Evolutionary conservation across 2,329 filamentous ascomycete species (phyloP).

Genomic region (Penicillium crustosum): DNA sequence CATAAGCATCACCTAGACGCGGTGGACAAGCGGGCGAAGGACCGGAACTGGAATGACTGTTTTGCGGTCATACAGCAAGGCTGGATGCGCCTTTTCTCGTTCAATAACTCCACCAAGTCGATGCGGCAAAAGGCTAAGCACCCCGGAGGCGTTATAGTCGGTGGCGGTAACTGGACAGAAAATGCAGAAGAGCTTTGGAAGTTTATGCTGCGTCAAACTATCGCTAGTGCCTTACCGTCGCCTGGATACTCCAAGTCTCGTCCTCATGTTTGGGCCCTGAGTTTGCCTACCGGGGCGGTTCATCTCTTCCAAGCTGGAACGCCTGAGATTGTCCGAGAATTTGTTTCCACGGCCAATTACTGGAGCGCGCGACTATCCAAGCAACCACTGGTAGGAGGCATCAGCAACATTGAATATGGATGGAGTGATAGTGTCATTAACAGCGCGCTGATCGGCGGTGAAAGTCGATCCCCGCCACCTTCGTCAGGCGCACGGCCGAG

Average conservation of each 20-base stretch:
- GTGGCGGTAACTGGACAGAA: slow-evolving; percentile 97
- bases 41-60: slow-evolving; percentile 90
- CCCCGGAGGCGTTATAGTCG: slow-evolving; percentile 68
- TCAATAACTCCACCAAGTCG: slow-evolving; percentile 74
- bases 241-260: slow-evolving; percentile 90
- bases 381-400: slow-evolving; percentile 85
- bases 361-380: slow-evolving; percentile 95
- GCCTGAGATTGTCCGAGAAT: slow-evolving; percentile 89
- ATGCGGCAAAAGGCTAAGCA: slow-evolving; percentile 61
- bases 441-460: slow-evolving; percentile 67
- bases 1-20: slow-evolving; percentile 96
- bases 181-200: slow-evolving; percentile 87
- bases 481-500: slow-evolving; percentile 50
- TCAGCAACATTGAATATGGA: slow-evolving; percentile 96
- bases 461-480: slow-evolving; percentile 36
- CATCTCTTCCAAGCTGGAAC: slow-evolving; percentile 99
- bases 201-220: slow-evolving; percentile 85
- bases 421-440: slow-evolving; percentile 86
- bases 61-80: slow-evolving; percentile 97
- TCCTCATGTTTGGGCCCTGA: slow-evolving; percentile 92
- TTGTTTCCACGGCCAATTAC: slow-evolving; percentile 92
- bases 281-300: slow-evolving; percentile 85
- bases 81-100: slow-evolving; percentile 90
- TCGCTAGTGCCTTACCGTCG: slow-evolving; percentile 83
- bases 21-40: slow-evolving; percentile 86